Evolutionary conservation across 2,329 filamentous ascomycete genomes (phyloP).

Genomic region (Pyrenophora graminea): DNA sequence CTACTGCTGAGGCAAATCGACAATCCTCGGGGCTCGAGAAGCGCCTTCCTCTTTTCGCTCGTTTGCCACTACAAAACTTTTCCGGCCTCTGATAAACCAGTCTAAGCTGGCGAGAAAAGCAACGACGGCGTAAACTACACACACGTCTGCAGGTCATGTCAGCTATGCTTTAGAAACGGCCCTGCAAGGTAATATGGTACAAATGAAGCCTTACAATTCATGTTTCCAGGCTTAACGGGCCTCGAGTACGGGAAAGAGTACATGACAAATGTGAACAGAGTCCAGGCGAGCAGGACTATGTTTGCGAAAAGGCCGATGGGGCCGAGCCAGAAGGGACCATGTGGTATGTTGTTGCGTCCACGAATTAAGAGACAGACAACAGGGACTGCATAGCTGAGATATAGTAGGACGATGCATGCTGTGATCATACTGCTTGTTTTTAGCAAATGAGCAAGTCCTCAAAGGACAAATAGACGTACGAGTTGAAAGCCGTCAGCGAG

Average conservation of each 20-base stretch:
- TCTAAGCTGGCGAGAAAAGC: conserved; percentile 34
- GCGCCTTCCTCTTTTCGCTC: conserved; percentile 32
- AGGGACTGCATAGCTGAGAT: conserved; percentile 49
- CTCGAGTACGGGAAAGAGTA: conserved; percentile 46
- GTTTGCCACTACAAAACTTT: conserved; percentile 37
- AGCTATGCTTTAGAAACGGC: conserved; percentile 10
- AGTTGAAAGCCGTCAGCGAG: conserved; percentile 49
- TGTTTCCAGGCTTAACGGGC: conserved; percentile 37
- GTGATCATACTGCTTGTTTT: conserved; percentile 45
- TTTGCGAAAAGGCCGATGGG: conserved; percentile 51
- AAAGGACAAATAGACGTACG: conserved; percentile 26
- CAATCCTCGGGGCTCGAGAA: neutral
- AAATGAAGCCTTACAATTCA: conserved; percentile 30
- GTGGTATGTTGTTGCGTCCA: conserved; percentile 51
- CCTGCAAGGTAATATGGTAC: no score
- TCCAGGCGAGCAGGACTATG: conserved; percentile 53
- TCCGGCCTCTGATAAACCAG: conserved; percentile 35
- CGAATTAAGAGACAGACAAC: conserved; percentile 52
- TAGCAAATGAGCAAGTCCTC: neutral
- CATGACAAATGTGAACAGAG: conserved; percentile 56
- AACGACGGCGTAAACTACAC: conserved; percentile 30
- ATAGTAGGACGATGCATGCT: conserved; percentile 49
- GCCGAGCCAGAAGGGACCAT: conserved; percentile 56
- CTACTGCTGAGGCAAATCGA: neutral
- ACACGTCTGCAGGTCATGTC: conserved; percentile 12